Evolutionary conservation across 2,329 filamentous ascomycete species (phyloP), one percentile per base, ranked within the genome.

Genomic region (Madurella mycetomatis): DNA sequence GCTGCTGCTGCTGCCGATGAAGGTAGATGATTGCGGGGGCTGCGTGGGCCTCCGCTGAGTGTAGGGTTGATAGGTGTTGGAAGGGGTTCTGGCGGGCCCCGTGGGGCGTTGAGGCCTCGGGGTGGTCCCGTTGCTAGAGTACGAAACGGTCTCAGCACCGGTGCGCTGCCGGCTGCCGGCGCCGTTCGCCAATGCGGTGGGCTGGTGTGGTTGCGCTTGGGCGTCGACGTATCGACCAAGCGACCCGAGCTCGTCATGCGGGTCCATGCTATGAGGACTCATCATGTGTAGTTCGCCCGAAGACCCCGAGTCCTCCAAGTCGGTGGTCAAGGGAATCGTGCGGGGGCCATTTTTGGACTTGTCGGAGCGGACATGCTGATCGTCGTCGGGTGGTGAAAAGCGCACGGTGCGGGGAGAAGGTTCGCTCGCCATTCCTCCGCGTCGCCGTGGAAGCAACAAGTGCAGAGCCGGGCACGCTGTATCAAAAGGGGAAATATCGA

Each of bases 11-110:
- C 19, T 41, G 30, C 46, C 73, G 56, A 72, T 69, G 56, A 73
- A 75, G 37, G 76, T 70, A 47, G 75, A 66, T n/a, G 72, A 39
- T 2, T 11, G 34, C 34, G 53, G 30, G 9, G 53, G 65, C 41
- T 71, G 65, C 58, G 47, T 58, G 1, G 80, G 76, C 51, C 79
- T 76, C 46, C 83, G 74, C 54, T 81, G 79, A 4, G 79, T 79
- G 44, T 86, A 84, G 61, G 85, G 85, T 59, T 88, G 87, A 69
- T 94, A 94, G 32, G 89, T 91, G 68, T 80, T 89, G 31, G 88
- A 92, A 1, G 87, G 87, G 4, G 87, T 91, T 65, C 88, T 79
- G 51, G 81, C 80, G 16, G 88, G 87, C 19, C 77, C 85, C 5
- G 81, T 79, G 15, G 88, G 87, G 60, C 88, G 81, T 64, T 87